Conservation (phyloP, 2,329 filamentous ascomycete species). For the Verticillium klebahnii region DNA sequence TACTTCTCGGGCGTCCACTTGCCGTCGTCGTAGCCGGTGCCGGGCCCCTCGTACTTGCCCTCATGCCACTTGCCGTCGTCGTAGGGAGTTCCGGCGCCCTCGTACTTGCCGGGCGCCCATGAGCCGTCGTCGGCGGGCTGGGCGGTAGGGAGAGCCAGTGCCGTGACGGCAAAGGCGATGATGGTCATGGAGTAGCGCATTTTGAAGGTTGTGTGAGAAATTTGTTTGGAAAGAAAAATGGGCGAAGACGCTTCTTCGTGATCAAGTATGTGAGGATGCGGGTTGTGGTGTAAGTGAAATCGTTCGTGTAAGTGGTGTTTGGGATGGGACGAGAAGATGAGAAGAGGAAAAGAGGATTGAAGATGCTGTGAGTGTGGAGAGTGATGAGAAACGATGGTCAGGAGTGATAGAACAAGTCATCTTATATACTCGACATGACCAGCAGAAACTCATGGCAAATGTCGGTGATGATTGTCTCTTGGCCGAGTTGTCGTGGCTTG, state of each 20-base stretch:
- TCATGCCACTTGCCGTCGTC: slow-evolving; percentile 6
- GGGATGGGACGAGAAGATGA: not conserved
- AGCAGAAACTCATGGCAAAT: not conserved
- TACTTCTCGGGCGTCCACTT: slow-evolving; percentile 8
- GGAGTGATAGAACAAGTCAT: not conserved
- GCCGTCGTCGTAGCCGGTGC: slow-evolving; percentile 5
- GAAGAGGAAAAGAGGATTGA: not conserved
- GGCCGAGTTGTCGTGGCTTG: not conserved
- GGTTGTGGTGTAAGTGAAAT: not conserved
- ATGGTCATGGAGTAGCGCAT: slow-evolving; percentile 11
- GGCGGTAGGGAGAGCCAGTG: slow-evolving; percentile 8
- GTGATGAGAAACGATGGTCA: not conserved
- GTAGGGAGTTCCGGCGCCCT: slow-evolving; percentile 1
- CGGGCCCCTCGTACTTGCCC: slow-evolving; percentile 10
- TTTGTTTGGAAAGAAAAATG: not conserved
- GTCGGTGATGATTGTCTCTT: not conserved
- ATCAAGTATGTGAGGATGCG: not conserved
- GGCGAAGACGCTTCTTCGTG: not conserved
- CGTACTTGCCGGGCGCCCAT: slow-evolving; percentile 6
- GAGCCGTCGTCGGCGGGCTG: slow-evolving; percentile 7
- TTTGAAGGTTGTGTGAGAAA: not conserved
- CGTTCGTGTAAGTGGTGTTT: not conserved
- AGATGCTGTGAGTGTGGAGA: not conserved
- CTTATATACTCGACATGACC: not conserved
- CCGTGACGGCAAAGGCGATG: slow-evolving; percentile 12